A percentile compares a stretch with the other conserved stretches of the same genome.
These are phyloP conservation scores for Penicillium herquei DNA, from an alignment of 495 filamentous ascomycete genomes.

Conservation along the genomic window DNA sequence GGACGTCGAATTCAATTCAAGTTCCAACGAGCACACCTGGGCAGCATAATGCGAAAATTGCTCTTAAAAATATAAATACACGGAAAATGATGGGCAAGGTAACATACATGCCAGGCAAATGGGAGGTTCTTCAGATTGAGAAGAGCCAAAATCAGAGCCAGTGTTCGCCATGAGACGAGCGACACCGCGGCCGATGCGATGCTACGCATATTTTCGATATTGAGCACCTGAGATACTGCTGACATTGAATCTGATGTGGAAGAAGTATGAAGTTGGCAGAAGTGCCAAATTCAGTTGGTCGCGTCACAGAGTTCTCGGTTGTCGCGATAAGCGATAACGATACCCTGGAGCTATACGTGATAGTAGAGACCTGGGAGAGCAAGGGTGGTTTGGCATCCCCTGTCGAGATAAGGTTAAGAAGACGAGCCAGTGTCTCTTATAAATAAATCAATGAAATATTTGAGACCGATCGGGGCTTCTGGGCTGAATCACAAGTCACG, in stretches of 20 bases:
- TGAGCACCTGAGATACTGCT: background rate
- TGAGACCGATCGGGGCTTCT: background rate
- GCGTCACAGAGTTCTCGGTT: background rate
- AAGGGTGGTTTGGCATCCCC: background rate
- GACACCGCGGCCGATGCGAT: slow-evolving; percentile 22
- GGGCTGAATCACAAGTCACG: background rate
- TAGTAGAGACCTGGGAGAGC: background rate
- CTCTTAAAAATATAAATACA: background rate
- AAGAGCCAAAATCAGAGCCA: slow-evolving; percentile 54
- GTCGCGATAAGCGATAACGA: background rate
- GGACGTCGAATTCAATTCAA: background rate
- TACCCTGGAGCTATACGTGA: background rate
- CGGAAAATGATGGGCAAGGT: background rate
- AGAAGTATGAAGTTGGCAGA: background rate
- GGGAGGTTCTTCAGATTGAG: slow-evolving; percentile 63
- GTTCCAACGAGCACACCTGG: background rate
- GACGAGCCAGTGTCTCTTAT: background rate
- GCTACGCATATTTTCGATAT: slow-evolving; percentile 24
- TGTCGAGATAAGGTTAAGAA: background rate
- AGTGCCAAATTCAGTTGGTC: background rate
- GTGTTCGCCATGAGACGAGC: slow-evolving; percentile 49
- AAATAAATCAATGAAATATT: background rate
- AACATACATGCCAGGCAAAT: slow-evolving; percentile 62
- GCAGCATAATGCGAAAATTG: no score
- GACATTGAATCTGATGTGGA: background rate